A percentile compares a stretch with the other conserved stretches of the same genome.
Conservation (phyloP, 2,329 filamentous ascomycete species). For the Penicillium psychrosexuale region DNA sequence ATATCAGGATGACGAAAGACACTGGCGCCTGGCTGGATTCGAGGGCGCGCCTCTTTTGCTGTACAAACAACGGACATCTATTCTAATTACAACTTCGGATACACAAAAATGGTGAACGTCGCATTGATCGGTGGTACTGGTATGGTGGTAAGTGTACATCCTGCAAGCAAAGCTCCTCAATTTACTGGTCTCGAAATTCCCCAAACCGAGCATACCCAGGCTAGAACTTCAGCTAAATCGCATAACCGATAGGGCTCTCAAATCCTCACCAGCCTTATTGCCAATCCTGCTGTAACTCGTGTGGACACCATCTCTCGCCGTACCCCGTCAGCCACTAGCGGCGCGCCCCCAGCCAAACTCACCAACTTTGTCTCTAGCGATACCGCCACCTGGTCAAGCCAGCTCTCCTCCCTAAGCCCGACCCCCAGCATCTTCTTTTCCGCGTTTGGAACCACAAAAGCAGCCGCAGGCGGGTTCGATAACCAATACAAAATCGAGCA, state of each 20-base stretch:
- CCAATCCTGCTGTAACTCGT: slow-evolving; percentile 37
- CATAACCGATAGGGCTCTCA: slow-evolving; percentile 60
- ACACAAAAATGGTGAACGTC: slow-evolving; percentile 42
- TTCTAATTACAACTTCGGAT: background rate
- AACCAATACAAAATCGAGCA: slow-evolving; percentile 86
- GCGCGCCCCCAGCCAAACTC: slow-evolving; percentile 59
- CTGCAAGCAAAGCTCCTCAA: background rate
- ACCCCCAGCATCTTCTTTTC: slow-evolving; percentile 68
- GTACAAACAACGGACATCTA: background rate
- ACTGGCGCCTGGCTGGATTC: background rate
- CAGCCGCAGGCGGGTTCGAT: slow-evolving; percentile 68
- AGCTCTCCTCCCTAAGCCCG: slow-evolving; percentile 56
- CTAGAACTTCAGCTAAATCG: slow-evolving; percentile 9
- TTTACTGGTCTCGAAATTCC: background rate
- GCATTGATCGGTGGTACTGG: slow-evolving; percentile 48
- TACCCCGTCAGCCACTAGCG: slow-evolving; percentile 38
- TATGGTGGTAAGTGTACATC: slow-evolving; percentile 45
- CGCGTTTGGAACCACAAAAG: slow-evolving; percentile 75
- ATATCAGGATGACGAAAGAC: background rate
- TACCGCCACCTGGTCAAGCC: slow-evolving; percentile 63
- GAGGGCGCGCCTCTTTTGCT: background rate
- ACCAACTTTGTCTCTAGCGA: slow-evolving; percentile 66
- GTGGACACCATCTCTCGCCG: slow-evolving; percentile 49
- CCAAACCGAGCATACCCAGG: background rate
- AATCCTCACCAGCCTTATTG: slow-evolving; percentile 61